phyloP scores from a whole-genome alignment of 805 yeast species.

The Candida ficus region DNA sequence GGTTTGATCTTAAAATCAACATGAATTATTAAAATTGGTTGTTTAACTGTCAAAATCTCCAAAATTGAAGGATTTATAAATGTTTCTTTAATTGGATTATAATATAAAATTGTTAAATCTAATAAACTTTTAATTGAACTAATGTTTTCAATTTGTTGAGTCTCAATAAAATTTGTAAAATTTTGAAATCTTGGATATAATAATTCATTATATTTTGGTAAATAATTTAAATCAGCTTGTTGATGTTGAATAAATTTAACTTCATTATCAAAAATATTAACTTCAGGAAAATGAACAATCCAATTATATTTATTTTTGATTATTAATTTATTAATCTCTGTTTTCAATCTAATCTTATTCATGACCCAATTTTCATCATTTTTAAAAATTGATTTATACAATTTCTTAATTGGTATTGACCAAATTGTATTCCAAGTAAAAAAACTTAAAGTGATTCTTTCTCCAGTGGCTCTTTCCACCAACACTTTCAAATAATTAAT shows the following conservation, averaged over 20 bases:
- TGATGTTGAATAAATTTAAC: conserved; percentile 43
- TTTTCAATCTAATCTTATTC: conserved; percentile 31
- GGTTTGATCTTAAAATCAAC: conserved; percentile 27
- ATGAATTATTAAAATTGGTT: conserved; percentile 24
- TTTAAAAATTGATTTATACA: conserved; percentile 41
- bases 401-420: conserved; percentile 50
- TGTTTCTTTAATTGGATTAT: conserved; percentile 26
- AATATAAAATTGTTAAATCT: conserved; percentile 34
- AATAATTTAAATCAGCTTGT: conserved; percentile 48
- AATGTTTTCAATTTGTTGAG: conserved; percentile 3
- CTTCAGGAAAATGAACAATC: conserved; percentile 83
- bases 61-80: conserved; percentile 33
- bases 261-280: conserved; percentile 56
- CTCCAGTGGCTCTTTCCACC: conserved; percentile 22
- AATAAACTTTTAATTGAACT: conserved; percentile 20
- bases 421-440: conserved; percentile 68
- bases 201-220: conserved; percentile 56
- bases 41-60: conserved; percentile 31
- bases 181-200: conserved; percentile 75
- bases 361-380: conserved; percentile 68
- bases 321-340: conserved; percentile 25
- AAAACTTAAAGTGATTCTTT: conserved; percentile 37
- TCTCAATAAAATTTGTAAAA: conserved; percentile 41
- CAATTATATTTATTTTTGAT: conserved; percentile 43
- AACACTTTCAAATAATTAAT: conserved; percentile 32